These are phyloP conservation scores for Powellomyces hirtus DNA, from an alignment of 192 early-diverging fungal species.

Conservation along the genomic window DNA sequence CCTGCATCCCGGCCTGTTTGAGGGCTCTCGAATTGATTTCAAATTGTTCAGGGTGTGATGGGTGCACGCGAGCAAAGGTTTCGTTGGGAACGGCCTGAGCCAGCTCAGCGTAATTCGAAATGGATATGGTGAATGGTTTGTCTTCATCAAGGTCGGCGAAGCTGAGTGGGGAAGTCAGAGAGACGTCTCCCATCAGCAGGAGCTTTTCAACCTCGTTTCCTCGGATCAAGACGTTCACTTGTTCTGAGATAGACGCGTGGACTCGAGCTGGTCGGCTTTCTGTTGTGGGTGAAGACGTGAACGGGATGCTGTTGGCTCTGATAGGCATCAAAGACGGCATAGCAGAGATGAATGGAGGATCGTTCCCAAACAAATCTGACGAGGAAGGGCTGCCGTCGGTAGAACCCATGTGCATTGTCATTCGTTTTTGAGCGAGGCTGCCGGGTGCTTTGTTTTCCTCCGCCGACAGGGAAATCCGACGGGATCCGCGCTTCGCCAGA, in stretches of 20 bases:
- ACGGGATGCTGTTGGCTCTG: background rate
- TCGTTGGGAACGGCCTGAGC: conserved; percentile 37
- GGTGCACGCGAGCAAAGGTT: conserved; percentile 20
- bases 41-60: conserved; percentile 18
- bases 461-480: conserved; percentile 1
- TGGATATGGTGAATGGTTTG: conserved; percentile 1
- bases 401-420: background rate
- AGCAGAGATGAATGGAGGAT: background rate
- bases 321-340: conserved; percentile 4
- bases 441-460: background rate
- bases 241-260: conserved; percentile 30
- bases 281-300: background rate
- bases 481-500: conserved; percentile 16
- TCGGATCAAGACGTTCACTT: conserved; percentile 37
- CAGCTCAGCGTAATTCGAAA: conserved; percentile 23
- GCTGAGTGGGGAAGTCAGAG: conserved; percentile 1
- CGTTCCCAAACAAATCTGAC: background rate
- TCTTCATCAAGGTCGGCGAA: background rate
- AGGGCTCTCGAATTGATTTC: conserved; percentile 21
- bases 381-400: background rate
- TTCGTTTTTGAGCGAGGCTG: too few relatives aligned
- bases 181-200: conserved; percentile 42
- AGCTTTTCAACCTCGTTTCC: conserved; percentile 39
- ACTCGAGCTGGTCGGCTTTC: conserved; percentile 4
- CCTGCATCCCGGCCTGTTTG: background rate